Evolutionary conservation across 2,329 filamentous ascomycete species (phyloP), one percentile per base, ranked within the genome.

Genomic region (Epichloe bromicola): DNA sequence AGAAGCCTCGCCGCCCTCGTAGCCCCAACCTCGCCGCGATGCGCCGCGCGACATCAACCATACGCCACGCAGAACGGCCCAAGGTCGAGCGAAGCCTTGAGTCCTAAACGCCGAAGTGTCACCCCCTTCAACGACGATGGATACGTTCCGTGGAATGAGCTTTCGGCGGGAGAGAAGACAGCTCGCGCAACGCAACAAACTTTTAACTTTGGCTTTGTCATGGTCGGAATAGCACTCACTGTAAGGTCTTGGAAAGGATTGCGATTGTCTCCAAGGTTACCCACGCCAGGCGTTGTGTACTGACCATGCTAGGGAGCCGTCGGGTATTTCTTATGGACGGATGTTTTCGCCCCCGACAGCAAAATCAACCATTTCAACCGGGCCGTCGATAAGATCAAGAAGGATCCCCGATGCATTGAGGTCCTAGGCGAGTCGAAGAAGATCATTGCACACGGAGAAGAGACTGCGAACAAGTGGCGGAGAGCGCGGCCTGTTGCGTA

Each of bases 41-140:
- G 49, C 37, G 38, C n/a, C 12, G 42, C 41, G 14, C 46, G 23
- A 36, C 36, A 20, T 39, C 52, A 79, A 60, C 64, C 67, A 48
- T 85, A 83, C 68, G 77, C 82, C 54, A 82, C 80, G 43, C 74
- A 83, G 47, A 76, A 71, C 53, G 70, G 69, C 53, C 58, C 74
- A 19, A 65, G 63, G 19, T 57, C 68, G 14, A 56, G 64, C 5
- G 53, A 66, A 0, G 53, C 55, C 54, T 58, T 74, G 12, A 62
- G 68, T 12, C 64, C 81, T 26, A 78, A 75, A 56, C 77, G 87
- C 50, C 82, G 78, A 61, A 75, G 82, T 39, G 82, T 96, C 26
- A 95, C 89, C 79, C 91, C 91, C 0, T 83, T 90, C 61, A 93
- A 88, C 59, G 91, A 96, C 59, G 85, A 88, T 61, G 91, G 91